Base-by-base conservation (phyloP, 2,329 filamentous ascomycete species). In the Fusarium pininemorale region DNA sequence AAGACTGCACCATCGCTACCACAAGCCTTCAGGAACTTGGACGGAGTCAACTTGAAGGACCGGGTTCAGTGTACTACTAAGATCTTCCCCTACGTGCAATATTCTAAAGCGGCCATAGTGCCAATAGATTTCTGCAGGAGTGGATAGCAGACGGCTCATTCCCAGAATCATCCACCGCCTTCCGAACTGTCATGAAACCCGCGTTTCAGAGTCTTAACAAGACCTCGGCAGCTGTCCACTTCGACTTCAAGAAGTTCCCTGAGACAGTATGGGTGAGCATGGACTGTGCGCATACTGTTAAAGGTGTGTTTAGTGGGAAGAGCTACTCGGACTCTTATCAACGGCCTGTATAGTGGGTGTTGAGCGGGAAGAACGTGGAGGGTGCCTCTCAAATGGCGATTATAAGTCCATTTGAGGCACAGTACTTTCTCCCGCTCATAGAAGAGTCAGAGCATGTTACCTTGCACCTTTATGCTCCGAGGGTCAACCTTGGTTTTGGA, bases 391-490 rank as follows among this genome's bases (percentile, higher is more conserved):
- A 16, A 4, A 41, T 77, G 1, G 30, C 69, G 0, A 39, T 76
- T 1, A 84, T 93, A 74, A 92, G 90, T 67, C 89, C 90, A 0
- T 88, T 80, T 35, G 92, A 94, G 72, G 91, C 89, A 0, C 83
- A 93, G 7, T 20, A 80, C 5, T 79, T 93, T 0, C 70, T 89
- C 0, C 73, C 81, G 0, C 11, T 44, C 0, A 85, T 92, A 6
- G 60, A 71, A 2, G 28, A 53, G 0, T 85, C 81, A 0, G 63
- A 68, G 0, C 50, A 70, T 8, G 84, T 87, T 0, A 77, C 79
- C 0, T 75, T 92, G 0, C 38, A 89, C 74, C 45, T 90, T 1
- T 92, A 90, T 66, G 75, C 85, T 2, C 84, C 89, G 2, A 83
- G 87, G 0, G 32, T 62, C 18, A 85, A 81, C 60, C 77, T 83